Conservation (phyloP, 805 yeast genomes). For the Myxozyma nipponensis region DNA sequence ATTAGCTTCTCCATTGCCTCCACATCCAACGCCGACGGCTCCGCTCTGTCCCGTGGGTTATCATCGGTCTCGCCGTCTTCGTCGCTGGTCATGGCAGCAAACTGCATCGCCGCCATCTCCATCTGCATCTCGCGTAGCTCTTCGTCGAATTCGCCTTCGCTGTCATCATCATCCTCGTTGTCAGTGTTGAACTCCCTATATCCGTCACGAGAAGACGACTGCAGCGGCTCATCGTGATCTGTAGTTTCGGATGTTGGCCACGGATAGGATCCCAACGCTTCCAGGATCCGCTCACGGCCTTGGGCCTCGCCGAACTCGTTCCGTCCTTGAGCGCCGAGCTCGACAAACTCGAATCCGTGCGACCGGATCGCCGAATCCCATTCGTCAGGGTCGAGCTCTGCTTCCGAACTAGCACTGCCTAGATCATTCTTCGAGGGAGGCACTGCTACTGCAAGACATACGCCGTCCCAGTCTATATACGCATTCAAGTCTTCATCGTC, state of each 20-base stretch:
- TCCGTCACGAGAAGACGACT: slow-evolving; percentile 12
- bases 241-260: slow-evolving; percentile 6
- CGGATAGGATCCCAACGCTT: slow-evolving; percentile 31
- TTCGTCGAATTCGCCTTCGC: slow-evolving; percentile 17
- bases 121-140: slow-evolving; percentile 25
- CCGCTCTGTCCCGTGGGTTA: slow-evolving; percentile 2
- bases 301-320: slow-evolving; percentile 26
- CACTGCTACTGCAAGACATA: slow-evolving; percentile 25
- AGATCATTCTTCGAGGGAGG: slow-evolving; percentile 1
- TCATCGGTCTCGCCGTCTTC: slow-evolving; percentile 3
- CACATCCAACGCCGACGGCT: slow-evolving; percentile 15
- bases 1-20: slow-evolving; percentile 35
- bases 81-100: slow-evolving; percentile 15
- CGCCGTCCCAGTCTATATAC: slow-evolving; percentile 24
- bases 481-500: slow-evolving; percentile 24
- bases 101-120: slow-evolving; percentile 27
- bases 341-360: slow-evolving; percentile 33
- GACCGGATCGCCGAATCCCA: slow-evolving; percentile 22
- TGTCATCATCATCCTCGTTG: slow-evolving; percentile 14
- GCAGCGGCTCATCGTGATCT: not conserved
- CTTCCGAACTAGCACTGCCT: not conserved
- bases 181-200: slow-evolving; percentile 5
- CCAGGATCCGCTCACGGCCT: slow-evolving; percentile 33
- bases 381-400: slow-evolving; percentile 21
- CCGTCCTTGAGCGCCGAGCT: slow-evolving; percentile 14